Base-by-base conservation (phyloP, 1,284 basidiomycete genomes). In the Boletus mariae region DNA sequence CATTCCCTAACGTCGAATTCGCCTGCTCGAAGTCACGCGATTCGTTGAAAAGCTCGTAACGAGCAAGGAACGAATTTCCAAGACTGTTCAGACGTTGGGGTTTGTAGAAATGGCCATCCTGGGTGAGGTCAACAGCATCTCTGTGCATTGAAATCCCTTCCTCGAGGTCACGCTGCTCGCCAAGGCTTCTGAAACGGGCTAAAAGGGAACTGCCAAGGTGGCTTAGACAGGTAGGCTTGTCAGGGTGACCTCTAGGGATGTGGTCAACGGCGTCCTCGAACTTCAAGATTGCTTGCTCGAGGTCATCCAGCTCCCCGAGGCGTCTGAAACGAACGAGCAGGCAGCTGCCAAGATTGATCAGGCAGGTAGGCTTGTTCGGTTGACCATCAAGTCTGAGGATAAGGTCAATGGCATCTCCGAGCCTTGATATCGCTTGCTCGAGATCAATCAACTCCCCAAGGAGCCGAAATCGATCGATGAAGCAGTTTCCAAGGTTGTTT, bases 211-310 rank as follows among this genome's bases (percentile, higher is more conserved):
- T 20, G 20, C 20, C 20, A 20, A 55, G 54, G 1, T 6, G 15
- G n/a, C 10, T 13, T 6, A 56, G 20, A 45, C 6, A 13, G 1
- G 1, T 10, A 5, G 41, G 42, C n/a, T 41, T 35, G 17, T 45
- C 4, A 15, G 54, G 45, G 26, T 57, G 47, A 29, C 9, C 15
- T 17, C 17, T 17, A 13, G 25, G 54, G 3, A 25, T 38, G 31
- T 38, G 23, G 25, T 25, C 17, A 13, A 8, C 34, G 20, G 44
- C 52, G 1, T 49, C 37, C 15, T 7, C 7, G 10, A 20, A 15
- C 12, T 25, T 34, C 15, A 38, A 32, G 38, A 52, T 49, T 7
- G 51, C 51, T 47, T 59, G 12, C 15, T 57, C 57, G 2, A 58
- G 57, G 46, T 58, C 57, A 13, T 12, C 20, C 4, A 31, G 41